These are phyloP conservation scores for Melaleuca quinquenervia DNA, from an alignment of 345 rosid genomes.

Conservation along the genomic window DNA sequence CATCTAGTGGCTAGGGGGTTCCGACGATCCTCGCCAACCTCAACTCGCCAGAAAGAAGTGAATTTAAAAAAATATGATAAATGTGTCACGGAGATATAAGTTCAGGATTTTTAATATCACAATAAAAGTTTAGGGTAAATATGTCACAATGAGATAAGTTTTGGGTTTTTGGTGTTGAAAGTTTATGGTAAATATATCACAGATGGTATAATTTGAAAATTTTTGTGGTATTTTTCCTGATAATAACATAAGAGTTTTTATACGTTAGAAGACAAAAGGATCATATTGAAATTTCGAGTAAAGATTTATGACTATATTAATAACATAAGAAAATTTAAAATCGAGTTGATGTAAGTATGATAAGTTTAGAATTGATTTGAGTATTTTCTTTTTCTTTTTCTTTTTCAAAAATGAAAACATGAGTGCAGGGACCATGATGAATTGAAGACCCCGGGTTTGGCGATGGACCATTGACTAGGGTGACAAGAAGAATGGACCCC, in stretches of 20 bases:
- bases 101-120: too few relatives aligned
- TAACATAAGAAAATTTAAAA: background rate
- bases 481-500: background rate
- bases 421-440: background rate
- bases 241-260: background rate
- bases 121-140: too few relatives aligned
- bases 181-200: too few relatives aligned
- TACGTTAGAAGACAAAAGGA: background rate
- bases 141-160: too few relatives aligned
- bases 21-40: too few relatives aligned
- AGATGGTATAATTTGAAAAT: too few relatives aligned
- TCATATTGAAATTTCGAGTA: background rate
- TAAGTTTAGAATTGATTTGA: background rate
- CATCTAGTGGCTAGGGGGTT: too few relatives aligned
- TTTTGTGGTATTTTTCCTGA: too few relatives aligned
- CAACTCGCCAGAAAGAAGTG: too few relatives aligned
- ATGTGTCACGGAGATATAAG: too few relatives aligned
- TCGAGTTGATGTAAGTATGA: background rate
- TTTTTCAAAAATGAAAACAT: background rate
- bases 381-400: background rate
- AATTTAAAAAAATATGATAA: too few relatives aligned
- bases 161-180: too few relatives aligned
- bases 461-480: background rate
- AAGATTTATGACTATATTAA: background rate
- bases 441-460: background rate